Evolutionary conservation across 2,329 filamentous ascomycete genomes (phyloP).

Genomic region (Paracorniculantispora psalliotae): DNA sequence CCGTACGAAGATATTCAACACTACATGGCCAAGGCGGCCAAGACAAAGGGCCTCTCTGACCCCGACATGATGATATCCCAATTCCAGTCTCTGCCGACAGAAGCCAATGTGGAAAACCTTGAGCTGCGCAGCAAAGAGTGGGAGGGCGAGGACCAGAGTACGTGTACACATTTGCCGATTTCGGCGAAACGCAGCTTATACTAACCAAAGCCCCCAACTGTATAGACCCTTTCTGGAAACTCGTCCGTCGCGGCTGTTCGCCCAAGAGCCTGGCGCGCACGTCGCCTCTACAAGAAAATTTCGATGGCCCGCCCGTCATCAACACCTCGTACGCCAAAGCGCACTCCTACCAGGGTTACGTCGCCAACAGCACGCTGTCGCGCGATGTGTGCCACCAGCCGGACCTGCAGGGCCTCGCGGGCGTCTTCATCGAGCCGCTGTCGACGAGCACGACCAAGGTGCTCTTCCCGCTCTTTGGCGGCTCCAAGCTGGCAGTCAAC

Average conservation of each 20-base stretch:
- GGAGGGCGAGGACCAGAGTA: constrained; percentile 51
- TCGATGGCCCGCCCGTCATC: constrained; percentile 40
- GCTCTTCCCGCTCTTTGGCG: constrained; percentile 62
- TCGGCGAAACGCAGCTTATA: not conserved
- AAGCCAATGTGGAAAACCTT: constrained; percentile 30
- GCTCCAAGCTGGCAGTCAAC: constrained; percentile 64
- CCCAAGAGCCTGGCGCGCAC: constrained; percentile 57
- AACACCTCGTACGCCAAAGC: constrained; percentile 40
- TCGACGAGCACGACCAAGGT: constrained; percentile 51
- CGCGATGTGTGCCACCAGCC: constrained; percentile 62
- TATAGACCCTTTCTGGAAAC: constrained; percentile 50
- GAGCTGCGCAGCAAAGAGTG: constrained; percentile 39
- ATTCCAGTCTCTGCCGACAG: constrained; percentile 39
- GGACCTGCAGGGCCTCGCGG: constrained; percentile 57
- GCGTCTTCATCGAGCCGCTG: constrained; percentile 59
- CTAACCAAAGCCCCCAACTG: constrained; percentile 6
- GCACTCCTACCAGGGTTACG: constrained; percentile 52
- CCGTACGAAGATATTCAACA: constrained; percentile 57
- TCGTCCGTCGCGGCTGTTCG: constrained; percentile 55
- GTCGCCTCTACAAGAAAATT: constrained; percentile 37
- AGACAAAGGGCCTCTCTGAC: constrained; percentile 39
- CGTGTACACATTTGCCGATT: constrained; percentile 18
- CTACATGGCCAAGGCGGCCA: constrained; percentile 48
- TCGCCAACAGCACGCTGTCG: constrained; percentile 57
- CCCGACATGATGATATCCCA: constrained; percentile 39